Evolutionary conservation across 805 yeast genomes (phyloP), one percentile per base, ranked within the genome.

Genomic region (Isabelozyma pseudorhagii): DNA sequence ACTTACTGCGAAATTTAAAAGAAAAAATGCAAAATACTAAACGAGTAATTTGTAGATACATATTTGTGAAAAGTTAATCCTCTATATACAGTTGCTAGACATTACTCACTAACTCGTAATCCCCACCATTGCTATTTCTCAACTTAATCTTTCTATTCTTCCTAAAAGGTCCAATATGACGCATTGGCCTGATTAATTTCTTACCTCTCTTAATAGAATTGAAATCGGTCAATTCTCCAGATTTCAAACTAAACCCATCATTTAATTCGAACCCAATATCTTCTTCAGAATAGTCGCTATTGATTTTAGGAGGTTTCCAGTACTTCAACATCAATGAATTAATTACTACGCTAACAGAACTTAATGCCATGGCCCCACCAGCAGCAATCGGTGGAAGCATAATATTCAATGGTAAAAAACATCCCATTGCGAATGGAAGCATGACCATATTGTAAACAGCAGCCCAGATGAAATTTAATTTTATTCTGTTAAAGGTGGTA

Each of bases 351-450:
- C 96, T 87, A 2, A 90, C 84, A 1, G 97, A 89, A 55, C 97
- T 89, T 59, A 90, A 76, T 0, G 97, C 96, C 98, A 94, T 94
- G 1, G 97, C 87, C 11, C 84, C 80, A 40, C 94, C 90, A 0
- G 98, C 98, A 62, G 89, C 81, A 63, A 89, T 84, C 2, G 98
- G 99, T 46, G 89, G 89, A 56, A 92, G 69, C 47, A 86, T 80
- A 45, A 89, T 75, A 38, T 87, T 85, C 69, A 85, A 83, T 1
- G 96, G 96, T 31, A 80, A 68, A 48, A 93, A 74, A n/a, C 86
- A 79, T 1, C 97, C 97, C 85, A 96, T 93, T 0, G 98, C 97
- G 56, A 93, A 79, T 2, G 98, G 99, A 36, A 93, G 77, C 85
- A 94, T 93, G 28, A 88, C 71, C 14, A 87, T 40, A 60, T 93